Evolutionary conservation across 2,329 filamentous ascomycete genomes (phyloP).

Genomic region (Colletotrichum siamense): DNA sequence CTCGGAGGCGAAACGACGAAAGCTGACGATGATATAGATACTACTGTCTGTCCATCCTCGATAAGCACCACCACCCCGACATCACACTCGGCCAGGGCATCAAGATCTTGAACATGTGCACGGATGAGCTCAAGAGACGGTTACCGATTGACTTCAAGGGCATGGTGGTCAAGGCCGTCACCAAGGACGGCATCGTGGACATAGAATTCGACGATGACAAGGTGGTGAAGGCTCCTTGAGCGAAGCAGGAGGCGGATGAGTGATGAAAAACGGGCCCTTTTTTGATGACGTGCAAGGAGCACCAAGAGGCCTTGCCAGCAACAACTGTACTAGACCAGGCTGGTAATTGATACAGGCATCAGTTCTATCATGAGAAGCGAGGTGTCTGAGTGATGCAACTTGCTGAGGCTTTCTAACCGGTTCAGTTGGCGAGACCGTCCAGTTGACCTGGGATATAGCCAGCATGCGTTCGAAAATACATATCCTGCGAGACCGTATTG

Average conservation of each 20-base stretch:
- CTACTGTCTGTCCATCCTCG: conserved; percentile 96
- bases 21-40: conserved; percentile 63
- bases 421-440: neutral
- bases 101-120: conserved; percentile 93
- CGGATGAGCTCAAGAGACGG: conserved; percentile 94
- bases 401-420: neutral
- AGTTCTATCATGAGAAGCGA: conserved; percentile 6
- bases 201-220: conserved; percentile 86
- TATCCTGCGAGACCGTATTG: neutral
- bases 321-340: conserved; percentile 25
- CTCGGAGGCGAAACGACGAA: neutral
- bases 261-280: neutral
- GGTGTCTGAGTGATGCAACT: neutral
- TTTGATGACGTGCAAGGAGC: conserved; percentile 1
- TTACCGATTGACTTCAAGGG: conserved; percentile 99
- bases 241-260: conserved; percentile 11
- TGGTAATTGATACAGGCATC: conserved; percentile 24
- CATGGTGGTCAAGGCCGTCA: conserved; percentile 91
- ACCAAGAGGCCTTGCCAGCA: conserved; percentile 6
- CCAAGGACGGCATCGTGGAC: conserved; percentile 89
- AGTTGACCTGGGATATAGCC: neutral
- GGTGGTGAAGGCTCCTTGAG: conserved; percentile 66
- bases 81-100: conserved; percentile 89
- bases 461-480: neutral
- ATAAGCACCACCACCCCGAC: conserved; percentile 98